Conservation (phyloP, 2,329 filamentous ascomycete species). For the Coniochaeta sp. region DNA sequence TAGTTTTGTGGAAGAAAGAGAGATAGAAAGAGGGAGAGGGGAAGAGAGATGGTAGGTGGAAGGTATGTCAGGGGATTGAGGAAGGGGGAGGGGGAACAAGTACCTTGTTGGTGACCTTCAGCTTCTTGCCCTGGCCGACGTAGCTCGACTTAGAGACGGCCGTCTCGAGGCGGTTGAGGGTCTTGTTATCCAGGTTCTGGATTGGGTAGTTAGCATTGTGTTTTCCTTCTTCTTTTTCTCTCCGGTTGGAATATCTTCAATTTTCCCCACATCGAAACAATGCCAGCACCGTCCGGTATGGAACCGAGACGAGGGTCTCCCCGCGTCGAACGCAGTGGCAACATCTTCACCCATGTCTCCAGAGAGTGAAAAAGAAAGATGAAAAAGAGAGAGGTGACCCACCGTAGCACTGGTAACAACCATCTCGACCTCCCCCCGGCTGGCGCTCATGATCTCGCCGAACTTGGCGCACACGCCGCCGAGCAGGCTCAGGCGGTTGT, state of each 20-base stretch:
- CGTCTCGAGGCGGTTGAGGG: constrained; percentile 75
- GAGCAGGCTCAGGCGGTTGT: constrained; percentile 86
- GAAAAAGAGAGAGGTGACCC: constrained; percentile 26
- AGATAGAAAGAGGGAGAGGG: background rate
- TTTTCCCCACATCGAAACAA: background rate
- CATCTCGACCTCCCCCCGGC: constrained; percentile 89
- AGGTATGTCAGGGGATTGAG: constrained; percentile 7
- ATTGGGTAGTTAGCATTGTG: constrained; percentile 1
- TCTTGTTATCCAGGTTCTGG: constrained; percentile 76
- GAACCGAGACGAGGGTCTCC: background rate
- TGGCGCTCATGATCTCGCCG: constrained; percentile 74
- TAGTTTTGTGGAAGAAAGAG: constrained; percentile 3
- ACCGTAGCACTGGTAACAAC: constrained; percentile 85
- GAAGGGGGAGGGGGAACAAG: too few species aligned
- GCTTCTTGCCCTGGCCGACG: constrained; percentile 87
- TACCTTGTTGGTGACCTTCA: constrained; percentile 86
- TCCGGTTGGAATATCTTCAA: background rate
- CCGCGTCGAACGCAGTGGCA: too few species aligned
- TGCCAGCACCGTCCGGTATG: background rate
- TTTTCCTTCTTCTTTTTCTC: background rate
- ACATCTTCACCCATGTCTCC: too few species aligned
- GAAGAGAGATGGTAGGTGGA: constrained; percentile 3
- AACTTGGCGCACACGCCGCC: constrained; percentile 85
- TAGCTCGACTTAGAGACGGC: constrained; percentile 86
- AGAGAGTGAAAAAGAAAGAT: too few species aligned